These are phyloP conservation scores for Ogataea pini DNA, from an alignment of 805 yeast species.

Conservation along the genomic window DNA sequence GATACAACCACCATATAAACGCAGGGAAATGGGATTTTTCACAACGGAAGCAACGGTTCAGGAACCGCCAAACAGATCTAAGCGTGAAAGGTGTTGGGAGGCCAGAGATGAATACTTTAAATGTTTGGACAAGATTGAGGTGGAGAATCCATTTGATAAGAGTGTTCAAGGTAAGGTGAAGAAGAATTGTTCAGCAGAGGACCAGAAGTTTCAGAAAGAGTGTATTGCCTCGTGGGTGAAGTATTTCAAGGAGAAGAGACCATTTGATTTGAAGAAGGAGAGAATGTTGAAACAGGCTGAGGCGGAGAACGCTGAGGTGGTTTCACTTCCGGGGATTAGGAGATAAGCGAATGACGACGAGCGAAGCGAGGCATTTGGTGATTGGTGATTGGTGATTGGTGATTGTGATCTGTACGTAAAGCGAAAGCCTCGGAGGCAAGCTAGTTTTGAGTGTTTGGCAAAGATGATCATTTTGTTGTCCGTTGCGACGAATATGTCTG, in stretches of 20 bases:
- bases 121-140: slow-evolving; percentile 68
- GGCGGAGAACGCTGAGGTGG: slow-evolving; percentile 56
- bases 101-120: slow-evolving; percentile 75
- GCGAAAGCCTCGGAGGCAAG: too few relatives aligned
- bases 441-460: too few relatives aligned
- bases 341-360: slow-evolving; percentile 12
- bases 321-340: slow-evolving; percentile 31
- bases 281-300: slow-evolving; percentile 69
- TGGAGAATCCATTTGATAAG: slow-evolving; percentile 69
- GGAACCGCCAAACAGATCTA: slow-evolving; percentile 55
- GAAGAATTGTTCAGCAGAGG: slow-evolving; percentile 56
- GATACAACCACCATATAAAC: too few relatives aligned
- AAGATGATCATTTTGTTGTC: too few relatives aligned
- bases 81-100: slow-evolving; percentile 86
- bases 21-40: slow-evolving; percentile 67
- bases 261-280: slow-evolving; percentile 69
- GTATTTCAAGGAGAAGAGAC: slow-evolving; percentile 88
- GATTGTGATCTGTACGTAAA: too few relatives aligned
- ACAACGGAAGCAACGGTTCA: slow-evolving; percentile 33
- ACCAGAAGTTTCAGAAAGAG: slow-evolving; percentile 61
- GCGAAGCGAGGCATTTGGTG: slow-evolving; percentile 2
- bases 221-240: slow-evolving; percentile 88
- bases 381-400: too few relatives aligned
- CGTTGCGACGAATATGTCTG: too few relatives aligned
- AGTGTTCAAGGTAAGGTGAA: slow-evolving; percentile 48